Evolutionary conservation across 108 stramenopile species (phyloP).

Genomic region (Discostella stelligeroides): DNA sequence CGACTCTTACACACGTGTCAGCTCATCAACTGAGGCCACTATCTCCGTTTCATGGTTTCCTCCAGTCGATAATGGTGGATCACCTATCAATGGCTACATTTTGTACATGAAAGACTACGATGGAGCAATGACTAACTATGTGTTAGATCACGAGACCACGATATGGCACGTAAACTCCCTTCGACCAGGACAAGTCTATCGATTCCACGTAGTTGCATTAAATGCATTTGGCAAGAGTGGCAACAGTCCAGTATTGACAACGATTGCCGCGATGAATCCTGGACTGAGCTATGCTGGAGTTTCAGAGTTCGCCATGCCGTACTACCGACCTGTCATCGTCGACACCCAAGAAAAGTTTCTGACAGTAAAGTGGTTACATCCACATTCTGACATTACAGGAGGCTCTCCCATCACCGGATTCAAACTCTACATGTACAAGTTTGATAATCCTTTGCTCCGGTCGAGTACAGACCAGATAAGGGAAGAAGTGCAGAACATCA

Average conservation of each 20-base stretch:
- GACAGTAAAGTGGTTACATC: slow-evolving; percentile 58
- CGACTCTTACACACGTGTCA: slow-evolving; percentile 45
- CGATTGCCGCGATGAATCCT: slow-evolving; percentile 60
- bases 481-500: slow-evolving; percentile 70
- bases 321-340: slow-evolving; percentile 41
- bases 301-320: slow-evolving; percentile 21
- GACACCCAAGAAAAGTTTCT: slow-evolving; percentile 65
- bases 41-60: slow-evolving; percentile 62
- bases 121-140: slow-evolving; percentile 25
- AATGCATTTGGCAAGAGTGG: slow-evolving; percentile 68
- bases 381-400: slow-evolving; percentile 53
- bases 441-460: slow-evolving; percentile 59
- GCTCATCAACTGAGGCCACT: slow-evolving; percentile 45
- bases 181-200: slow-evolving; percentile 69
- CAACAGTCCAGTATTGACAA: slow-evolving; percentile 63
- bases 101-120: slow-evolving; percentile 62
- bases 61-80: slow-evolving; percentile 86
- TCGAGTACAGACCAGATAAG: slow-evolving; percentile 68
- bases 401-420: slow-evolving; percentile 81
- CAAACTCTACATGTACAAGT: slow-evolving; percentile 67
- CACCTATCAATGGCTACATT: slow-evolving; percentile 72
- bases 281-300: slow-evolving; percentile 51
- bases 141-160: slow-evolving; percentile 25
- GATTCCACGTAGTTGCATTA: slow-evolving; percentile 73
- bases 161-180: slow-evolving; percentile 40